Evolutionary conservation across 768 basidiomycete species (phyloP).

Genomic region (Boletus coccyginus): DNA sequence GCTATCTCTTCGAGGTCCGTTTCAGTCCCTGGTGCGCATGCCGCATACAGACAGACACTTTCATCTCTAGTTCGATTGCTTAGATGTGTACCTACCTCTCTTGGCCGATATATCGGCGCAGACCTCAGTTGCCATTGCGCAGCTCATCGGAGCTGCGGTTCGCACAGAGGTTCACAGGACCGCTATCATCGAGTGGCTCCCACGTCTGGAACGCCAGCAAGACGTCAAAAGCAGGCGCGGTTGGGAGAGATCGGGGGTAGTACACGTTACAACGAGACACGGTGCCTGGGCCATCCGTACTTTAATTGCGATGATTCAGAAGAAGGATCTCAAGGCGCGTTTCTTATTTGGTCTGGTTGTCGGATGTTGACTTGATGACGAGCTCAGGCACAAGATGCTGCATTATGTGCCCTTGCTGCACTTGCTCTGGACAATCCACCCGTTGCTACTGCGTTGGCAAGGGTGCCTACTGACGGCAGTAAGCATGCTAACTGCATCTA

Average conservation of each 20-base stretch:
- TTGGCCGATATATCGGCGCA: constrained; percentile 45
- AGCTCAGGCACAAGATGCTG: constrained; percentile 62
- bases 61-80: constrained; percentile 45
- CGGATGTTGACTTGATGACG: not conserved
- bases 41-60: not conserved
- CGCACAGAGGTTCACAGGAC: constrained; percentile 49
- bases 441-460: constrained; percentile 50
- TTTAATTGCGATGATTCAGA: constrained; percentile 46
- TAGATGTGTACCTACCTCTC: constrained; percentile 69
- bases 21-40: not conserved
- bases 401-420: constrained; percentile 59
- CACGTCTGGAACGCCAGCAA: constrained; percentile 50
- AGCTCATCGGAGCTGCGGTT: constrained; percentile 53
- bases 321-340: constrained; percentile 53
- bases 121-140: constrained; percentile 50
- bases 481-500: constrained; percentile 21
- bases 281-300: constrained; percentile 62
- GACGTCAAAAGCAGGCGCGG: constrained; percentile 61
- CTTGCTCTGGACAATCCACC: constrained; percentile 59
- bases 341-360: not conserved
- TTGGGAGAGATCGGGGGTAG: constrained; percentile 64
- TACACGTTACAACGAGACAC: constrained; percentile 38
- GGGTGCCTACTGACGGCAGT: constrained; percentile 41
- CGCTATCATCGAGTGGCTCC: constrained; percentile 60
- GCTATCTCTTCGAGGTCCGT: constrained; percentile 59